Base-by-base conservation (phyloP, 2,329 filamentous ascomycete genomes). In the Zasmidium angulare region DNA sequence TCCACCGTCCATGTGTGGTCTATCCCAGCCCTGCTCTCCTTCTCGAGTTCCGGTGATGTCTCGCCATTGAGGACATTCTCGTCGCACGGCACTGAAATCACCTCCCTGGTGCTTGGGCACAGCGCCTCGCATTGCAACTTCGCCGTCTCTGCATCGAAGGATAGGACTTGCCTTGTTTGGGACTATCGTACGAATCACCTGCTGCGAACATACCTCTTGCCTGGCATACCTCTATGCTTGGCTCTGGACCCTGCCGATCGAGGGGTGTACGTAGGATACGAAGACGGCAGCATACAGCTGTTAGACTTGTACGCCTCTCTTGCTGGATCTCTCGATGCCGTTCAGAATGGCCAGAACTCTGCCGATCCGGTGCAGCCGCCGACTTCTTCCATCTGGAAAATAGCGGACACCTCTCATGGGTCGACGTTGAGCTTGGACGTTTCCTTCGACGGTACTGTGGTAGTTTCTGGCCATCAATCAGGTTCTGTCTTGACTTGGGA, bases 1-100 rank as follows among this genome's bases (percentile, higher is more conserved):
- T 90, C 92, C 53, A 96, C 91, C 73, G 83, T 97, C 63, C 91
- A 96, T 75, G 88, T 98, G 61, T 99, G 95, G 95, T 91, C 91
- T 1, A 76, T 97, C 54, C 82, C 89, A 2, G 82, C 83, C 22
- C 84, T 98, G 11, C 82, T 97, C 2, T 85, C 85, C 3, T 87
- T 88, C 69, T 77, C 75, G n/a, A 77, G 77, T 14, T 85, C 56
- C 77, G 52, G 79, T 78, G 56, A 82, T 83, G 70, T 84, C 76
- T 86, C 92, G 66, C 93, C 93, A 1, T 79, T 91, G 51, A 84
- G 86, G 60, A 93, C 89, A 3, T 85, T 99, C 60, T 86, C 89
- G 24, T 88, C 89, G 66, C 91, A 96, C 73, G 84, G 89, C 31
- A 87, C 85, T 63, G 89, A 83, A 72, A 87, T 93, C 74, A 93